Conservation (phyloP, 2,329 filamentous ascomycete species). For the Ascochyta lentis region DNA sequence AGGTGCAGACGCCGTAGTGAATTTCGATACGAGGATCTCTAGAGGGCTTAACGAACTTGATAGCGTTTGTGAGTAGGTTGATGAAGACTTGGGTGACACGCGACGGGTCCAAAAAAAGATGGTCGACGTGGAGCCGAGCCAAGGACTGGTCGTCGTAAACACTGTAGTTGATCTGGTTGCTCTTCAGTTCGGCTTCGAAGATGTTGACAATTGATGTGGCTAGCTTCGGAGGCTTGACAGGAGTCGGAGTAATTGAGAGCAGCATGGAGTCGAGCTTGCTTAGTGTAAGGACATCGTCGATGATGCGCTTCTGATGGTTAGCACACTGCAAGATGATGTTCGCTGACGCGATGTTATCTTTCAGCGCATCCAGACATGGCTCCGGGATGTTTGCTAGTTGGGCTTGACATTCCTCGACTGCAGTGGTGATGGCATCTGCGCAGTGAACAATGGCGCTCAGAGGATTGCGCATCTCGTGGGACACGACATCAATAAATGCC, state of each 20-base stretch:
- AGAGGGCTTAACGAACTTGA: constrained; percentile 52
- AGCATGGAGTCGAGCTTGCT: constrained; percentile 56
- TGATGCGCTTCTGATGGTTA: constrained; percentile 56
- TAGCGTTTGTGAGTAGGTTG: constrained; percentile 70
- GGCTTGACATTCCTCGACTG: constrained; percentile 39
- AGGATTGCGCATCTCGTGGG: constrained; percentile 57
- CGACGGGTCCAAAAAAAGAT: constrained; percentile 52
- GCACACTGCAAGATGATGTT: constrained; percentile 56
- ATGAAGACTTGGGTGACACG: constrained; percentile 73
- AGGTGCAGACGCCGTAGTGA: constrained; percentile 43
- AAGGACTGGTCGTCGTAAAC: constrained; percentile 49
- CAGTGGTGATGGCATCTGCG: constrained; percentile 52
- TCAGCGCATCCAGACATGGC: constrained; percentile 34
- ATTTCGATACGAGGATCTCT: constrained; percentile 47
- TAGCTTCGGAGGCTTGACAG: constrained; percentile 46
- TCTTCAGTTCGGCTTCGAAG: constrained; percentile 48
- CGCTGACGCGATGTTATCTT: constrained; percentile 44
- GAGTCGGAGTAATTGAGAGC: constrained; percentile 52
- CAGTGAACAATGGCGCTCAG: constrained; percentile 54
- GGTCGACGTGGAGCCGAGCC: constrained; percentile 44
- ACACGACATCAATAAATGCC: constrained; percentile 49
- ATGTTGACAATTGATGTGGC: constrained; percentile 48
- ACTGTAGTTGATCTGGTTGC: constrained; percentile 38
- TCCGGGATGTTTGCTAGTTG: constrained; percentile 31
- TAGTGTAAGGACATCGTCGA: constrained; percentile 56